Evolutionary conservation across 495 filamentous ascomycete species (phyloP), one percentile per base, ranked within the genome.

Genomic region (Aspergillus coremiiformis): DNA sequence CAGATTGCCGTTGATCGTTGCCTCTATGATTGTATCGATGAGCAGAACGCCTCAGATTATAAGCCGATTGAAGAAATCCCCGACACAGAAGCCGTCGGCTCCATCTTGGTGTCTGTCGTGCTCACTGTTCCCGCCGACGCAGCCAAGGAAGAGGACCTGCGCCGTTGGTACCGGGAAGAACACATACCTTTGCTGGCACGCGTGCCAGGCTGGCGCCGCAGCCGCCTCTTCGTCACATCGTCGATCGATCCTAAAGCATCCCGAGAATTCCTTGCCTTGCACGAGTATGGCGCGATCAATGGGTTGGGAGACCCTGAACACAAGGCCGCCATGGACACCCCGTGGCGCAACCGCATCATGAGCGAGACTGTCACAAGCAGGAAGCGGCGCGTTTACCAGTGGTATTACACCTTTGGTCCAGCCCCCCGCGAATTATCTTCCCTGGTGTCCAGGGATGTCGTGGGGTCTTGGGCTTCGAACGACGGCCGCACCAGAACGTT

Each of bases 341-440:
- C 76, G 1, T 81, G 81, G 76, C 66, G 71, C 21, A 67, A 73
- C 4, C 74, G 79, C 44, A 66, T 88, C 27, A 74, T 74, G 57
- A 61, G 61, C 22, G 76, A 81, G n/a, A 72, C 77, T 22, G 78
- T 86, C 22, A 69, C 73, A n/a, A 60, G 68, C 32, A 81, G 76
- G 55, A 72, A 64, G 14, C 73, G 80, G 37, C 69, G 86, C 10
- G 67, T 72, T 0, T 91, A 87, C 66, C 70, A 81, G 44, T 81
- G 89, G 58, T 84, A 87, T 60, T 90, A 89, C 68, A 84, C 84
- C 33, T 90, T 93, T 58, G 85, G 85, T 0, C 79, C 85, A 0
- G 85, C 78, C 0, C 82, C 85, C 7, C 73, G 86, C n/a, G 82
- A 89, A 47, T 70, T 90, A 17, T 53, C 71, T 4, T 74, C 74